Conservation (phyloP, 164 flowering plant genomes). For the Liriodendron chinense region DNA sequence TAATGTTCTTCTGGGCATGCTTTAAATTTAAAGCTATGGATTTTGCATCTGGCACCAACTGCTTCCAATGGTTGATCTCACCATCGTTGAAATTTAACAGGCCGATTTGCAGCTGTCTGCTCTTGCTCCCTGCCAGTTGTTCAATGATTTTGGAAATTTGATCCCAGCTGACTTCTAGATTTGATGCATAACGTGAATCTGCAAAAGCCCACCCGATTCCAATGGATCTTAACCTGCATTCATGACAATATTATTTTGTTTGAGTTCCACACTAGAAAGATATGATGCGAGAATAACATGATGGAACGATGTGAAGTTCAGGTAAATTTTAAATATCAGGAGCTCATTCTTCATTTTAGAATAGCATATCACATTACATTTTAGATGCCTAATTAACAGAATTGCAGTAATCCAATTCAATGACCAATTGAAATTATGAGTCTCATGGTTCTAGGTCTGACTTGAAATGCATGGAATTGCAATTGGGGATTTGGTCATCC, state of each 20-base stretch:
- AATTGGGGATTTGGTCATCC: not conserved
- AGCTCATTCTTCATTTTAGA: not conserved
- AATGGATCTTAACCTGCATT: conserved; percentile 40
- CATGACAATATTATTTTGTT: not conserved
- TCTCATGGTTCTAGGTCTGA: not conserved
- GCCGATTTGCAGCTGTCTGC: conserved; percentile 30
- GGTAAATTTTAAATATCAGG: not conserved
- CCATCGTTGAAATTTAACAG: conserved; percentile 44
- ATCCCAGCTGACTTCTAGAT: conserved; percentile 37
- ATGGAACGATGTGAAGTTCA: not conserved
- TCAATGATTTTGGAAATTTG: conserved; percentile 25
- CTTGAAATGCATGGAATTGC: no score
- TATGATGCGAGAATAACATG: no score
- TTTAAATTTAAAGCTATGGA: conserved; percentile 36
- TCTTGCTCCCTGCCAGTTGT: conserved; percentile 16
- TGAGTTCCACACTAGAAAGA: not conserved
- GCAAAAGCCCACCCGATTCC: conserved; percentile 25
- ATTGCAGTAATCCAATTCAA: not conserved
- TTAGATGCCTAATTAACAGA: not conserved
- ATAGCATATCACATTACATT: not conserved
- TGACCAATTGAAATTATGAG: not conserved
- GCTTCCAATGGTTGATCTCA: conserved; percentile 39
- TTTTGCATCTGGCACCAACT: conserved; percentile 24
- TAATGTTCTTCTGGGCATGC: conserved; percentile 27
- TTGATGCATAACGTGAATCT: conserved; percentile 45